These are phyloP conservation scores for Nakaseomyces glabratus DNA, from an alignment of 1,139 yeast species.

Conservation along the genomic window DNA sequence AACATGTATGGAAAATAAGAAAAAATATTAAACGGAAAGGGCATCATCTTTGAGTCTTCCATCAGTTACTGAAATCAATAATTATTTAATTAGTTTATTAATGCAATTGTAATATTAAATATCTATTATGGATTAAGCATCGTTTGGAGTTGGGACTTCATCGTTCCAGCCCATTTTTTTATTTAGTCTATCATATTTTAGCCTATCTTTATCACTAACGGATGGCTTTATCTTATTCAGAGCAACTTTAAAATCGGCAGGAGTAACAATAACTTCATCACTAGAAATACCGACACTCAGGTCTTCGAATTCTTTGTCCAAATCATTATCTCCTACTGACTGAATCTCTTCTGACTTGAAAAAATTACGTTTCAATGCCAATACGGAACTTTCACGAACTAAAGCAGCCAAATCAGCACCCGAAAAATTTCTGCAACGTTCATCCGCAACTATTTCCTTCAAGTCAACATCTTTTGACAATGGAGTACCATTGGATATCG, in stretches of 20 bases:
- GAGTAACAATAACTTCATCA: constrained; percentile 45
- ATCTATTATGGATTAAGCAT: neutral
- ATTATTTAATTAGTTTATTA: too few relatives aligned
- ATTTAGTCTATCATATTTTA: constrained; percentile 58
- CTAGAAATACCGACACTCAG: constrained; percentile 36
- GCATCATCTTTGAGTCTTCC: constrained; percentile 17
- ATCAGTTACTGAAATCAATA: too few relatives aligned
- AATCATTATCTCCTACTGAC: constrained; percentile 33
- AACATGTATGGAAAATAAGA: constrained; percentile 55
- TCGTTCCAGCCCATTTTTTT: constrained; percentile 51
- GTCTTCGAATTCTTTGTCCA: constrained; percentile 38
- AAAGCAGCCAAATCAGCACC: constrained; percentile 94
- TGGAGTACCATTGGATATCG: constrained; percentile 68
- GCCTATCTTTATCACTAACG: constrained; percentile 79
- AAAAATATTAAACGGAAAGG: constrained; percentile 53
- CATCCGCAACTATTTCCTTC: constrained; percentile 55
- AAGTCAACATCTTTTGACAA: constrained; percentile 56
- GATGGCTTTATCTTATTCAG: constrained; percentile 74
- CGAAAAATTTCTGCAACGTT: constrained; percentile 76
- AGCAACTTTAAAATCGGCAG: constrained; percentile 62
- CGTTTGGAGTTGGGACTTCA: constrained; percentile 17
- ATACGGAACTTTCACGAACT: constrained; percentile 86
- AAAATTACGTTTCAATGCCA: constrained; percentile 68
- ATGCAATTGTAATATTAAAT: constrained; percentile 2
- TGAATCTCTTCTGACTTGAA: constrained; percentile 37